A percentile compares a stretch with the other conserved stretches of the same genome.
These are phyloP conservation scores for Astrothelium macrocarpum DNA, from an alignment of 495 filamentous ascomycete species.

Conservation along the genomic window DNA sequence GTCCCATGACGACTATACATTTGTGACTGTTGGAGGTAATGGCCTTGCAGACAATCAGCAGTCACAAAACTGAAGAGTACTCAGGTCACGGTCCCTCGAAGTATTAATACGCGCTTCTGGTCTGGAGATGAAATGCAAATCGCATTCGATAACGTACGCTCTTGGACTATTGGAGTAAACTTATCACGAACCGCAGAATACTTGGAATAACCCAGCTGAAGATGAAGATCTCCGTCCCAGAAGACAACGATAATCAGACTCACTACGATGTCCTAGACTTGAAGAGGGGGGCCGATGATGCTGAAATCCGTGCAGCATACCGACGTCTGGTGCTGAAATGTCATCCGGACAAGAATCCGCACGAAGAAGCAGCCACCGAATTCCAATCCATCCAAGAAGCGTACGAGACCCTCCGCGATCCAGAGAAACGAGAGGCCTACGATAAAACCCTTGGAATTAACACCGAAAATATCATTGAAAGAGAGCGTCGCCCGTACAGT, in stretches of 20 bases:
- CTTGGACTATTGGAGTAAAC: too few species aligned
- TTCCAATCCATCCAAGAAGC: background rate
- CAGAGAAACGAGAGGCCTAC: background rate
- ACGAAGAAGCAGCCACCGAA: background rate
- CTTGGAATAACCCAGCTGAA: too few species aligned
- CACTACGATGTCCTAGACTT: background rate
- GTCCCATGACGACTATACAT: too few species aligned
- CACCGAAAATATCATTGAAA: background rate
- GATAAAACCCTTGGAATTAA: background rate
- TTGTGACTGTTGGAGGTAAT: too few species aligned
- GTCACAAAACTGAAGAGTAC: too few species aligned
- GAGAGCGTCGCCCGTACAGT: background rate
- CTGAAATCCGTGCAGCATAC: background rate
- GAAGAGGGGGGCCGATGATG: background rate
- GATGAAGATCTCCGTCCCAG: background rate
- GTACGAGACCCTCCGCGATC: background rate
- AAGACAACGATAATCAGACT: background rate
- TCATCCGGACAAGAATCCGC: background rate
- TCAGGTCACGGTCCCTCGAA: too few species aligned
- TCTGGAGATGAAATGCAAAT: too few species aligned
- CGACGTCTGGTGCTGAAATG: background rate
- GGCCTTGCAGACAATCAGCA: too few species aligned
- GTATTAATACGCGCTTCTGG: too few species aligned
- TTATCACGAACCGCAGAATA: too few species aligned
- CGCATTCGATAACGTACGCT: too few species aligned